Evolutionary conservation across 208 protist genomes (phyloP).

Genomic region (Borovskyia barvae): DNA sequence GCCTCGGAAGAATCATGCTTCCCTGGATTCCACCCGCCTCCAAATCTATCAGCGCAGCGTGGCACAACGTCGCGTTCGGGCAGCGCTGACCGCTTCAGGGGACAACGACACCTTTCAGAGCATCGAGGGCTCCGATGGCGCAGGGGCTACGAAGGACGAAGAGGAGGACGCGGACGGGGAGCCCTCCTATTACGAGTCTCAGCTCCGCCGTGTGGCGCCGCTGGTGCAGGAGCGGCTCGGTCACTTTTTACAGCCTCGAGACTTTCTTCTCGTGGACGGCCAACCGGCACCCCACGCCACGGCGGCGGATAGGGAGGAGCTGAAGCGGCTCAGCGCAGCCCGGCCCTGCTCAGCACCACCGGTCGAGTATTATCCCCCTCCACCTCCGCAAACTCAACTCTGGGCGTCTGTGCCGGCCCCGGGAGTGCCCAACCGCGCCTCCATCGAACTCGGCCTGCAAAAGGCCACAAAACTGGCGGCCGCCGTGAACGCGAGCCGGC

Average conservation of each 20-base stretch:
- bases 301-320: slow-evolving; percentile 13
- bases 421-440: neutral
- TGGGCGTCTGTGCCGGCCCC: slow-evolving; percentile 16
- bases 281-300: slow-evolving; percentile 38
- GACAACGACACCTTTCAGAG: neutral
- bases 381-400: slow-evolving; percentile 21
- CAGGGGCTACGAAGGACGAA: neutral
- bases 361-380: slow-evolving; percentile 42
- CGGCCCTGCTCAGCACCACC: slow-evolving; percentile 11
- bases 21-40: neutral
- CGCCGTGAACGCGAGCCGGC: no score
- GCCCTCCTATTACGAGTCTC: slow-evolving; percentile 50
- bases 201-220: slow-evolving; percentile 33
- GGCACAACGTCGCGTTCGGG: slow-evolving; percentile 15
- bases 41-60: slow-evolving; percentile 1
- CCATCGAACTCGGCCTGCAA: neutral
- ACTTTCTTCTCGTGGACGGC: slow-evolving; percentile 65
- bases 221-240: slow-evolving; percentile 53
- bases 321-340: neutral
- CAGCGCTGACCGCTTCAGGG: neutral
- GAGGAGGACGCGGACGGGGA: slow-evolving; percentile 7
- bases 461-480: no score
- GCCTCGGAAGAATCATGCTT: neutral
- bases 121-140: neutral
- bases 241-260: slow-evolving; percentile 68